Percentiles rank a stretch among this genome's conserved stretches.
Conservation (phyloP, 768 basidiomycete genomes). For the Suillus subluteus region DNA sequence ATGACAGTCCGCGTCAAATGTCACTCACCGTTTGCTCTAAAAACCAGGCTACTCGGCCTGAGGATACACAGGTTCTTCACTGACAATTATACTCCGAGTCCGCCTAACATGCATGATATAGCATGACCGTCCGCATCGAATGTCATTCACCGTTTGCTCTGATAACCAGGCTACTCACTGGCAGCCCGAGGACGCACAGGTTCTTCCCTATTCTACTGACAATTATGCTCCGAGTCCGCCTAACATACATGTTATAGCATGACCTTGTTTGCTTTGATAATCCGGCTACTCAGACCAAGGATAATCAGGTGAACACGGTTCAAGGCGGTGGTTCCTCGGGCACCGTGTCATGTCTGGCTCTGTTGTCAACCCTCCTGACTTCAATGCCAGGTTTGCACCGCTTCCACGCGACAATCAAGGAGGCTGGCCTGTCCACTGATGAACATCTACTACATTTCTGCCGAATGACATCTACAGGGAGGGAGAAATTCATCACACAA, state of each 20-base stretch:
- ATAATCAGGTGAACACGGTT: neutral
- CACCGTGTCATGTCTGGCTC: no score
- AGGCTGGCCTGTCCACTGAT: constrained; percentile 1
- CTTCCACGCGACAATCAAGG: neutral
- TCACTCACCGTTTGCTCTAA: neutral
- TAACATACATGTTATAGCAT: neutral
- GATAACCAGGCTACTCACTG: neutral
- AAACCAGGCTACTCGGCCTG: neutral
- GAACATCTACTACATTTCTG: neutral
- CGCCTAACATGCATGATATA: neutral
- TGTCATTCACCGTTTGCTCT: neutral
- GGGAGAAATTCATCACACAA: neutral
- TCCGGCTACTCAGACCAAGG: neutral
- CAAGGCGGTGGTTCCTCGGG: neutral
- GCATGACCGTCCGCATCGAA: neutral
- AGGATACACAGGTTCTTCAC: neutral
- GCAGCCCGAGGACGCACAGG: neutral
- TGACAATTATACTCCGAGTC: neutral
- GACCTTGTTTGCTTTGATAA: neutral
- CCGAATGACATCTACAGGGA: neutral
- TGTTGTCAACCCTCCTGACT: neutral
- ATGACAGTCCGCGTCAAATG: neutral
- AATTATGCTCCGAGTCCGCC: neutral
- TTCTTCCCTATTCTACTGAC: neutral
- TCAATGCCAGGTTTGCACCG: constrained; percentile 1